Conservation (phyloP, 768 basidiomycete genomes). For the Phaeolepiota aurea region DNA sequence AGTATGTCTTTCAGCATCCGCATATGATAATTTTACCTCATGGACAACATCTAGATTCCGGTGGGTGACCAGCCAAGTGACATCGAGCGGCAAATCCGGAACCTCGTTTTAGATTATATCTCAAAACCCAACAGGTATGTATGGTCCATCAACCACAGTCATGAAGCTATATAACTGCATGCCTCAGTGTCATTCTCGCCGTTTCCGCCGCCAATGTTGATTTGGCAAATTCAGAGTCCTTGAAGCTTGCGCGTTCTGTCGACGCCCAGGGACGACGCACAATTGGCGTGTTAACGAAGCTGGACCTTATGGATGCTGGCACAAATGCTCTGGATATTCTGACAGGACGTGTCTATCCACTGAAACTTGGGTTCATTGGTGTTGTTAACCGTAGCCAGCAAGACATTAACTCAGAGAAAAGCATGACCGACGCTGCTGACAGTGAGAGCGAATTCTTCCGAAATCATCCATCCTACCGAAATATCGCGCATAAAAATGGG, state of each 20-base stretch:
- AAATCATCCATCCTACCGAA: constrained; percentile 84
- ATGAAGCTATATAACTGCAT: no score
- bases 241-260: constrained; percentile 92
- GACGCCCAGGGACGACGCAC: constrained; percentile 96
- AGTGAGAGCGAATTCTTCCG: constrained; percentile 89
- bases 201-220: constrained; percentile 98
- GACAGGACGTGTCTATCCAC: constrained; percentile 93
- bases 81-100: constrained; percentile 94
- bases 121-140: constrained; percentile 90
- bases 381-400: constrained; percentile 97
- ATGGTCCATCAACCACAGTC: constrained; percentile 1
- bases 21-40: background rate
- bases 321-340: constrained; percentile 96
- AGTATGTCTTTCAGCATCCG: constrained; percentile 35
- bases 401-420: constrained; percentile 86
- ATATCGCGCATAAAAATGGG: constrained; percentile 96
- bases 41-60: constrained; percentile 53
- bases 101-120: constrained; percentile 91
- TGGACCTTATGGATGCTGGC: constrained; percentile 98
- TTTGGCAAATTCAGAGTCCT: constrained; percentile 95
- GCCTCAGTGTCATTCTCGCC: constrained; percentile 86
- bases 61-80: constrained; percentile 97
- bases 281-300: constrained; percentile 93
- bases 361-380: constrained; percentile 97
- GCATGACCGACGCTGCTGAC: constrained; percentile 76